Evolutionary conservation across 768 basidiomycete species (phyloP).

Genomic region (Xerocomellus chrysenteron): DNA sequence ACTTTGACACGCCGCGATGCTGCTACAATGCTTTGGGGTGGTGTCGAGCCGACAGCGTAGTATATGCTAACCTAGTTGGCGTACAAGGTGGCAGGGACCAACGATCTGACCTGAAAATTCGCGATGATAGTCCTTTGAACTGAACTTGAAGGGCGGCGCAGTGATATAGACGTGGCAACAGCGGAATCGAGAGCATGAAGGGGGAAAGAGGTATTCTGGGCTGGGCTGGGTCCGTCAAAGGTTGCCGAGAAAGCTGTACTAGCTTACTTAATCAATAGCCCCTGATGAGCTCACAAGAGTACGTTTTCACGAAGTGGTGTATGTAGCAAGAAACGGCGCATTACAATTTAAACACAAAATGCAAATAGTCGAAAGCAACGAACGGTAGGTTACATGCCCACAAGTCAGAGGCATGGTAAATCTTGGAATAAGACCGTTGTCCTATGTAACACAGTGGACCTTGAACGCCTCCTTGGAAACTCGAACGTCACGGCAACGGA

Average conservation of each 20-base stretch:
- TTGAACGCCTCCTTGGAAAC: not conserved
- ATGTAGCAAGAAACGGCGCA: not conserved
- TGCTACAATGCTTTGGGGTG: no score
- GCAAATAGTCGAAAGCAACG: not conserved
- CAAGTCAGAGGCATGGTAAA: not conserved
- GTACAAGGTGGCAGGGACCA: not conserved
- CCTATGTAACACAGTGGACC: not conserved
- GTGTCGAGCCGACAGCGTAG: no score
- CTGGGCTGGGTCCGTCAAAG: no score
- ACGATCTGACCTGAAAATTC: not conserved
- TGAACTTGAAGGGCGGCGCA: no score
- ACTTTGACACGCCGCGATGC: no score
- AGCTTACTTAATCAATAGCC: not conserved
- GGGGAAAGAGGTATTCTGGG: no score
- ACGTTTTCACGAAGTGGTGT: not conserved
- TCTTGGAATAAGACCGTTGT: not conserved
- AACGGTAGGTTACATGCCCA: not conserved
- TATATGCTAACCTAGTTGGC: no score
- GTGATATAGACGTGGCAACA: no score
- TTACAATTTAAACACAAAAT: not conserved
- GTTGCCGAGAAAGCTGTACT: not conserved
- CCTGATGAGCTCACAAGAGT: not conserved
- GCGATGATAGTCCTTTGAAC: not conserved
- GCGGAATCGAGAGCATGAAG: no score
- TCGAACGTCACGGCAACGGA: constrained; percentile 10